Base-by-base conservation (phyloP, 306 rosid species). In the Rosa chinensis region DNA sequence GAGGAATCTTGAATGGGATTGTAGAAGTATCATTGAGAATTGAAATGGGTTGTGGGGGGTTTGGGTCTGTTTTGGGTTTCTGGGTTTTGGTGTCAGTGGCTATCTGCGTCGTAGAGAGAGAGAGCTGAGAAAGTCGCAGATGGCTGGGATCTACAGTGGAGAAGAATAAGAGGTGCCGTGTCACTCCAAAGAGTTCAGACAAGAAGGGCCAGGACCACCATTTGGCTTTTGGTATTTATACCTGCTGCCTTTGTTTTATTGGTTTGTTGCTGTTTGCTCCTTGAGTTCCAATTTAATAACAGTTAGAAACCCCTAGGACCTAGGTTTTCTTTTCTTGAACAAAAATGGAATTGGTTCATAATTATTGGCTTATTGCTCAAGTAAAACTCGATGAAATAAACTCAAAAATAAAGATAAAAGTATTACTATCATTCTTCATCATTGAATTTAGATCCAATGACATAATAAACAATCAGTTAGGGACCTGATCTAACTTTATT, bases 1-100 rank as follows among this genome's bases (percentile, higher is more conserved):
- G 77, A 95, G 85, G 83, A 95, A 95, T 85, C 97, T 89, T 4
- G 99, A 95, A 71, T 95, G 97, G 59, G 99, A 89, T 86, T 91
- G 99, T 83, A 95, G 77, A 21, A 95, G 93, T 66, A 95, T 89
- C 99, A 93, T 95, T 64, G 89, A 39, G 43, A 20, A 43, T 32
- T 39, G 61, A 70, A 47, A 25, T 44, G 71, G 81, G 37, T 2
- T 2, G 37, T 32, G 37, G 37, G 37, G 37, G 37, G 28, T 53
- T 69, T 66, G 37, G 66, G 14, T 2, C 4, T 12, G 66, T 23
- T 23, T 58, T 10, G 32, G 35, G 64, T 21, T 49, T 62, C 37
- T 66, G 45, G 45, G 70, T 6, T 16, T 66, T 17, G 44, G n/a
- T 74, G 3, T 52, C 35, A 2, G 48, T 53, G 37, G 16, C n/a